A percentile compares a stretch with the other conserved stretches of the same genome.
Conservation (phyloP, 2,329 filamentous ascomycete genomes). For the Dichotomopilus funicola region DNA sequence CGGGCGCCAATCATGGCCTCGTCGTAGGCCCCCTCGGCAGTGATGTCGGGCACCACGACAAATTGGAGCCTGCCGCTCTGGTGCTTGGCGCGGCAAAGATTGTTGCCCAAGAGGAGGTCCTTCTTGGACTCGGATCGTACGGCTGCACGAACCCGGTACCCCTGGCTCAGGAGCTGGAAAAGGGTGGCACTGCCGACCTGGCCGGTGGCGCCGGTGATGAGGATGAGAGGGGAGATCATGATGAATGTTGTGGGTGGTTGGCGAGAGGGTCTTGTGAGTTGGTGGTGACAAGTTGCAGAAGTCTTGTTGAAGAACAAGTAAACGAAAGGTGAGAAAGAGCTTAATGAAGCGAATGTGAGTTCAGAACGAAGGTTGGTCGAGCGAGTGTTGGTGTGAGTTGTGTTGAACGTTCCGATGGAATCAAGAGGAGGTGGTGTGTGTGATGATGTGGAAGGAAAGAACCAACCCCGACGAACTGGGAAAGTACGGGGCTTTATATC, state of each 20-base stretch:
- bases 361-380: no score
- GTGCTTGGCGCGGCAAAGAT: conserved; percentile 19
- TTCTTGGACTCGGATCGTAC: conserved; percentile 31
- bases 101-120: conserved; percentile 19
- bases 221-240: conserved; percentile 10
- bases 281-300: no score
- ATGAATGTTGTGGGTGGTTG: no score
- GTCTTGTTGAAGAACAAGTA: background rate
- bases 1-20: conserved; percentile 28
- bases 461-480: no score
- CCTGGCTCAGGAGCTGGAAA: conserved; percentile 28
- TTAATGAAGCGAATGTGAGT: no score
- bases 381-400: no score
- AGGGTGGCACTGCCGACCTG: conserved; percentile 30
- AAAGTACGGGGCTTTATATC: no score
- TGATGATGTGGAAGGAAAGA: no score
- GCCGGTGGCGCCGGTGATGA: conserved; percentile 34
- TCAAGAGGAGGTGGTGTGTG: no score
- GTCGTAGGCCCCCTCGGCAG: conserved; percentile 28
- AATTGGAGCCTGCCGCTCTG: conserved; percentile 26
- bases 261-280: no score
- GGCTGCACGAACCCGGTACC: conserved; percentile 33
- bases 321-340: no score
- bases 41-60: conserved; percentile 29
- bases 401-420: no score